These are phyloP conservation scores for Mortierella antarctica DNA, from an alignment of 192 early-diverging fungal genomes.

Conservation along the genomic window DNA sequence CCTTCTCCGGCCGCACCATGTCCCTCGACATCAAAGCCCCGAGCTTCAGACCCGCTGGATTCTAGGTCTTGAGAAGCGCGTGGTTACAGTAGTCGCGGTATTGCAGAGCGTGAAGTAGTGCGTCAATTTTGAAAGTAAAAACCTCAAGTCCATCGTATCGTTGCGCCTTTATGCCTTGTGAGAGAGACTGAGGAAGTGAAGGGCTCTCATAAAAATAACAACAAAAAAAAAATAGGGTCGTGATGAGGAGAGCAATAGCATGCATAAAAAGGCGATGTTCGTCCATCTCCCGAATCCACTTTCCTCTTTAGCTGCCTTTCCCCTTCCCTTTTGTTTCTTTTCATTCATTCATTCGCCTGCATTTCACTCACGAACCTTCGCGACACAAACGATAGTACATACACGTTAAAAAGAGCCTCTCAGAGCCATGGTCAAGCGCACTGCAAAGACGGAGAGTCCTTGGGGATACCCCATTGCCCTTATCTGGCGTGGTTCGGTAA, in stretches of 20 bases:
- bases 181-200: not conserved
- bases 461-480: slow-evolving; percentile 54
- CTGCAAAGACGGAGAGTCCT: slow-evolving; percentile 32
- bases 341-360: not conserved
- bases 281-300: not conserved
- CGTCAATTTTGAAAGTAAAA: too few relatives aligned
- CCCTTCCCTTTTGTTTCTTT: not conserved
- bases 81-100: too few relatives aligned
- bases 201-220: slow-evolving; percentile 7
- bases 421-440: slow-evolving; percentile 13
- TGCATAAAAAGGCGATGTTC: not conserved
- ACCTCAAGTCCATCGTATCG: too few relatives aligned
- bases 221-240: not conserved
- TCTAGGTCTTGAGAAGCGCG: too few relatives aligned
- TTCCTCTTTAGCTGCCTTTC: not conserved
- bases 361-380: slow-evolving; percentile 1
- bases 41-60: slow-evolving; percentile 25
- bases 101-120: too few relatives aligned
- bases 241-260: not conserved
- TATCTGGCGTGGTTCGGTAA: slow-evolving; percentile 49
- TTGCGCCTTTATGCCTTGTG: too few relatives aligned
- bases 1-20: slow-evolving; percentile 25
- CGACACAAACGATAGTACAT: not conserved
- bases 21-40: slow-evolving; percentile 31
- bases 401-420: not conserved